These are phyloP conservation scores for Zelopaecilomyces penicillatus DNA, from an alignment of 2,329 filamentous ascomycete species.

Conservation along the genomic window DNA sequence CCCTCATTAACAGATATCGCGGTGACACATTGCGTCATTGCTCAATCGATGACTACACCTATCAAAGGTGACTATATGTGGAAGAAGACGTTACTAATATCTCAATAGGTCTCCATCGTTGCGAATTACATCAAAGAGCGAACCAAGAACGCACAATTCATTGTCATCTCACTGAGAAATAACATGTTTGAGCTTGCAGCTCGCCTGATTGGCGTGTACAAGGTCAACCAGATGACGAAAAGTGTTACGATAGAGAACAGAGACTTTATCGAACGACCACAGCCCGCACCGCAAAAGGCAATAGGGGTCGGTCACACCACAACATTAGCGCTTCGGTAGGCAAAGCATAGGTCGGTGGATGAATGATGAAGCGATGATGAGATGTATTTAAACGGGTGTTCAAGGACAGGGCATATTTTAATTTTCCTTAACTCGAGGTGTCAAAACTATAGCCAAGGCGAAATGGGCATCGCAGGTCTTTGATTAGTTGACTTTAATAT, in stretches of 20 bases:
- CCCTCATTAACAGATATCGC: not conserved
- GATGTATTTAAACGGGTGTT: too few relatives aligned
- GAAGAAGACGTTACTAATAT: too few relatives aligned
- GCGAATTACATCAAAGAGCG: slow-evolving; percentile 98
- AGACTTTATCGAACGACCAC: slow-evolving; percentile 55
- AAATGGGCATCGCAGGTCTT: too few relatives aligned
- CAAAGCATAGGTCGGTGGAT: not conserved
- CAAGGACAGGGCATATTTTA: slow-evolving; percentile 1
- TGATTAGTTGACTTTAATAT: too few relatives aligned
- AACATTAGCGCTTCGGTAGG: slow-evolving; percentile 27
- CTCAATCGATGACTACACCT: not conserved
- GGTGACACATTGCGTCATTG: too few relatives aligned
- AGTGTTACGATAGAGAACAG: slow-evolving; percentile 81
- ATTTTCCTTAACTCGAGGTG: too few relatives aligned
- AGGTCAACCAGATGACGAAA: slow-evolving; percentile 98
- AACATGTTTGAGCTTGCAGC: slow-evolving; percentile 99
- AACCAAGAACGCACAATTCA: slow-evolving; percentile 98
- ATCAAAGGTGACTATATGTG: too few relatives aligned
- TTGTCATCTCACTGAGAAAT: slow-evolving; percentile 94
- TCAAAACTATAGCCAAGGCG: too few relatives aligned
- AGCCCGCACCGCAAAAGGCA: slow-evolving; percentile 20
- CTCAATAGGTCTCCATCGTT: slow-evolving; percentile 77
- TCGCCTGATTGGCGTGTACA: slow-evolving; percentile 93
- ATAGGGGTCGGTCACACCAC: slow-evolving; percentile 20
- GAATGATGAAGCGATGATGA: not conserved